Evolutionary conservation across 2,329 filamentous ascomycete species (phyloP).

Genomic region (Scedosporium aurantiacum): DNA sequence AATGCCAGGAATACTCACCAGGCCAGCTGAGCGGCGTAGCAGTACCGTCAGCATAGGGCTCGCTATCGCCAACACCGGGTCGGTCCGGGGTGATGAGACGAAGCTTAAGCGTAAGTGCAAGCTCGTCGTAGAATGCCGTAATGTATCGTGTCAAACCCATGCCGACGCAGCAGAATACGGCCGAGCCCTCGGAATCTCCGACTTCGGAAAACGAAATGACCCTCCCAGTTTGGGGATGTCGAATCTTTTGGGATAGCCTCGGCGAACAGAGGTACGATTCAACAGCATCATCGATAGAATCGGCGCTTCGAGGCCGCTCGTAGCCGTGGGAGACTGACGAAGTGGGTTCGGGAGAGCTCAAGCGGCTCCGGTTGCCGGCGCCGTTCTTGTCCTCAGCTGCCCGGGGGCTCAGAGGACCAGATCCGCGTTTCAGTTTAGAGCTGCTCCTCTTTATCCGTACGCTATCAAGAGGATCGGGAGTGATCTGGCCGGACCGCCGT

Average conservation of each 20-base stretch:
- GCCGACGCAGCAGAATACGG: constrained; percentile 91
- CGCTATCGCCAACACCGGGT: constrained; percentile 87
- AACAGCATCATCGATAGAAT: constrained; percentile 83
- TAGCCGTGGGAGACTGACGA: constrained; percentile 38
- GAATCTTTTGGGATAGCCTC: constrained; percentile 77
- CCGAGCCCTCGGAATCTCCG: constrained; percentile 80
- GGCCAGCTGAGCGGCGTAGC: constrained; percentile 90
- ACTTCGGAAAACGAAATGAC: constrained; percentile 95
- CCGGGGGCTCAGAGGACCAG: constrained; percentile 33
- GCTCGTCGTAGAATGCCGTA: constrained; percentile 93
- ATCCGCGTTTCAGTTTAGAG: constrained; percentile 48
- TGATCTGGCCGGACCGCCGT: constrained; percentile 36
- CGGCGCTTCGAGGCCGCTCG: constrained; percentile 65
- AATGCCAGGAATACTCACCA: constrained; percentile 40
- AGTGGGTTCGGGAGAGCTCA: constrained; percentile 7
- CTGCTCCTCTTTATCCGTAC: constrained; percentile 41
- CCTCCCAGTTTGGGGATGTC: constrained; percentile 74
- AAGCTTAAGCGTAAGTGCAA: constrained; percentile 78
- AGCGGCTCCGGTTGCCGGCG: constrained; percentile 2
- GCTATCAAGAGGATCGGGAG: constrained; percentile 34
- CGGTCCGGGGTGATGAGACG: constrained; percentile 88
- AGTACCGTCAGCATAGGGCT: constrained; percentile 68
- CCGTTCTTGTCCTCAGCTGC: constrained; percentile 23
- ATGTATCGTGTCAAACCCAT: constrained; percentile 97
- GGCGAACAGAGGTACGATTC: constrained; percentile 74